phyloP scores from a whole-genome alignment of 176 grass and related monocot genomes.

The Rhipidocladum racemiflorum region DNA sequence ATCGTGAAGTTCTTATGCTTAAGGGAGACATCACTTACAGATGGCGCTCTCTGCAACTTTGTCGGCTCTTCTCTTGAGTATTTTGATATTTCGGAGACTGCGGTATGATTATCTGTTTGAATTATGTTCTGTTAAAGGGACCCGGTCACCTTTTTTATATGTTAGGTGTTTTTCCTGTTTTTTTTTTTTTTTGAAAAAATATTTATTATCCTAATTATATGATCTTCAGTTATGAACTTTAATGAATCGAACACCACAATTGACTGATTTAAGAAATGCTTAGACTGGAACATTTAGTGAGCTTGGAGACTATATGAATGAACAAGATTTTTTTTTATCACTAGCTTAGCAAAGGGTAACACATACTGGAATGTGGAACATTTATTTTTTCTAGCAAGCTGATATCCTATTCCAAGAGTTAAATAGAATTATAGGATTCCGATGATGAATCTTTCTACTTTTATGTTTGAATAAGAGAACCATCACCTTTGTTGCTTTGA shows the following conservation, averaged over 20 bases:
- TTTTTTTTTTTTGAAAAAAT: constrained; percentile 11
- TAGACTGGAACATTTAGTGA: no score
- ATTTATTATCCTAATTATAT: neutral
- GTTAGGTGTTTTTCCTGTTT: neutral
- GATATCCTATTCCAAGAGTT: no score
- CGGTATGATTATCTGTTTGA: constrained; percentile 43
- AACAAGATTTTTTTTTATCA: no score
- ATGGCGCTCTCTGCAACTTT: constrained; percentile 55
- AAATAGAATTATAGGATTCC: no score
- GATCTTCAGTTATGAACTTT: neutral
- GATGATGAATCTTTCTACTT: neutral
- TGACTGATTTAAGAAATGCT: no score
- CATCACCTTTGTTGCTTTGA: neutral
- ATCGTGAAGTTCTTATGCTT: constrained; percentile 46
- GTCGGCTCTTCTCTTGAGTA: constrained; percentile 51
- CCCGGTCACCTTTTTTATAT: constrained; percentile 25
- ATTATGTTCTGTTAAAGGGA: neutral
- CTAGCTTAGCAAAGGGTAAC: no score
- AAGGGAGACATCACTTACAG: constrained; percentile 59
- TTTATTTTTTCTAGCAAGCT: no score
- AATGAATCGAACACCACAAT: no score
- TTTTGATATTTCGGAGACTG: constrained; percentile 80
- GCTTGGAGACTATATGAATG: no score
- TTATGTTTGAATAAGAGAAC: neutral
- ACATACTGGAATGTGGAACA: no score